Evolutionary conservation across 2,329 filamentous ascomycete species (phyloP).

Genomic region (Aspergillus cejpii): DNA sequence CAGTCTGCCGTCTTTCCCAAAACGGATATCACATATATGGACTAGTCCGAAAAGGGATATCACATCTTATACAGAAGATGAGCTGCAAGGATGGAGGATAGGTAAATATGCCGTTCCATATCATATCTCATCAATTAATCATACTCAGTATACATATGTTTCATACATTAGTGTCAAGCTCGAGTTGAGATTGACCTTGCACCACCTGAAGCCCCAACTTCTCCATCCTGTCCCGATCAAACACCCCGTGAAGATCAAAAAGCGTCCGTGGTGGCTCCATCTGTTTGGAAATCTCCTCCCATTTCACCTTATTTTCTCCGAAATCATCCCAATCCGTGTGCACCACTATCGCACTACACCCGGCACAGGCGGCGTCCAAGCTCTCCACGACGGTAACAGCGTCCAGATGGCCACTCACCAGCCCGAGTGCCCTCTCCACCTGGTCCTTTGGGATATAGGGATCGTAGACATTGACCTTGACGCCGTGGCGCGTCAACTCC

Average conservation of each 20-base stretch:
- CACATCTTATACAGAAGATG: too few species aligned
- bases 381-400: constrained; percentile 5
- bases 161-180: background rate
- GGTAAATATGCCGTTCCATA: too few species aligned
- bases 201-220: constrained; percentile 14
- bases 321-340: constrained; percentile 6
- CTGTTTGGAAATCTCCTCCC: constrained; percentile 7
- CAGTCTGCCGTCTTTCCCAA: too few species aligned
- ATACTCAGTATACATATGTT: too few species aligned
- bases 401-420: constrained; percentile 2
- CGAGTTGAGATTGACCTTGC: constrained; percentile 2
- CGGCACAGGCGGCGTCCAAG: constrained; percentile 8
- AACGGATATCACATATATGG: background rate
- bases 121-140: background rate
- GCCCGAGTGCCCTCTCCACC: constrained; percentile 1
- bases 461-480: constrained; percentile 7
- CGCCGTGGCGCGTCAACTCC: constrained; percentile 5
- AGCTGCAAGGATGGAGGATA: too few species aligned
- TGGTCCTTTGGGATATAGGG: constrained; percentile 1
- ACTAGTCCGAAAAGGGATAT: background rate
- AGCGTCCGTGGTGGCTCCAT: constrained; percentile 10
- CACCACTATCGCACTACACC: constrained; percentile 11
- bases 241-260: constrained; percentile 4
- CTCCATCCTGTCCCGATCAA: constrained; percentile 12
- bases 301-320: constrained; percentile 2